Conservation (phyloP, 768 basidiomycete species). For the Scleroderma citrinum region DNA sequence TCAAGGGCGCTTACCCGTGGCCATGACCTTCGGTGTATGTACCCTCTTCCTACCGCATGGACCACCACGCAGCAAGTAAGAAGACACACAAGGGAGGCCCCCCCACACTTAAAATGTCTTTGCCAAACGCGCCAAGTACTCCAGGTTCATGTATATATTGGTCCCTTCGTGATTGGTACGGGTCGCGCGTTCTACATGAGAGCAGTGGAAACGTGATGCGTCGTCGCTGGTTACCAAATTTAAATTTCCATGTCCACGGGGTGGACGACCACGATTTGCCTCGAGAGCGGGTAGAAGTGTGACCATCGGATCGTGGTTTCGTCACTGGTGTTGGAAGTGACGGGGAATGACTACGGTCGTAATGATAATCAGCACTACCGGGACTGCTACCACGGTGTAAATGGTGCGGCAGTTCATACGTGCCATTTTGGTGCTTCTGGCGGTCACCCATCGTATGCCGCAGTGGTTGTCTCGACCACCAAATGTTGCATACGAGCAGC, state of each 20-base stretch:
- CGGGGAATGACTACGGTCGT: slow-evolving; percentile 7
- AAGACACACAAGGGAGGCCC: slow-evolving; percentile 33
- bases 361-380: not conserved
- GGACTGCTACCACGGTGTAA: not conserved
- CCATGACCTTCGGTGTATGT: too few species aligned
- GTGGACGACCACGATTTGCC: slow-evolving; percentile 9
- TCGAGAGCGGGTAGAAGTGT: slow-evolving; percentile 3
- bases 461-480: slow-evolving; percentile 3
- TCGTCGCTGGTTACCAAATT: slow-evolving; percentile 17
- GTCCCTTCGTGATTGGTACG: slow-evolving; percentile 4
- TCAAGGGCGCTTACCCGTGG: too few species aligned
- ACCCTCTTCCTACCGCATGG: slow-evolving; percentile 18
- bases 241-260: slow-evolving; percentile 22
- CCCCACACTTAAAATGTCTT: slow-evolving; percentile 30
- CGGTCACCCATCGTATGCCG: slow-evolving; percentile 7
- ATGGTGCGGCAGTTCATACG: slow-evolving; percentile 9
- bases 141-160: slow-evolving; percentile 15
- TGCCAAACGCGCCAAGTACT: slow-evolving; percentile 23
- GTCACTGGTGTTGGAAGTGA: slow-evolving; percentile 12
- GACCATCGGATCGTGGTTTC: slow-evolving; percentile 6
- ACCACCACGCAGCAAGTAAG: slow-evolving; percentile 30
- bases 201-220: slow-evolving; percentile 19
- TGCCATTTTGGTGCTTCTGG: slow-evolving; percentile 4
- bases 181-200: slow-evolving; percentile 7
- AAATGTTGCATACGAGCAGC: slow-evolving; percentile 30